phyloP scores from a whole-genome alignment of 2,329 filamentous ascomycete genomes.

The Colletotrichum melonis region DNA sequence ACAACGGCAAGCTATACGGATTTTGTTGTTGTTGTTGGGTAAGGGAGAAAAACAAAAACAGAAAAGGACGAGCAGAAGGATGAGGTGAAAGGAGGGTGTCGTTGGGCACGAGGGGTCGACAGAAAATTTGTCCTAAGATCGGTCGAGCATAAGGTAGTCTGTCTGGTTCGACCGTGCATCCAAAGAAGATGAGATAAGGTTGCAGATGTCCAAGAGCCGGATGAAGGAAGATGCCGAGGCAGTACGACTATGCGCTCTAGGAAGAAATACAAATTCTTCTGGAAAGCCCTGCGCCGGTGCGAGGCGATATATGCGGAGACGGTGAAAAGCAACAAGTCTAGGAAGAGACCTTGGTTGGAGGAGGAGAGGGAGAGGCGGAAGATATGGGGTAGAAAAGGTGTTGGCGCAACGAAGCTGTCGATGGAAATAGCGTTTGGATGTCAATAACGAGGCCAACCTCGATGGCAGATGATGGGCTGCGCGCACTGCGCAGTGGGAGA shows the following conservation, averaged over 20 bases:
- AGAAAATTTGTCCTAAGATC: not conserved
- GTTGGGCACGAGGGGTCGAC: not conserved
- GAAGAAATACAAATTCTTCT: not conserved
- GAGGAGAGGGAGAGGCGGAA: not conserved
- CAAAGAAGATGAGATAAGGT: slow-evolving; percentile 12
- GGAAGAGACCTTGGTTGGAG: not conserved
- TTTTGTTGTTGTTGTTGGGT: not conserved
- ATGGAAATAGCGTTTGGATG: not conserved
- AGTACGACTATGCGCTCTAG: not conserved
- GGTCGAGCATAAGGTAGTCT: not conserved
- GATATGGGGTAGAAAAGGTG: not conserved
- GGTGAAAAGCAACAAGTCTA: not conserved
- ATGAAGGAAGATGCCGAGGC: not conserved
- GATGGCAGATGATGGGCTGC: not conserved
- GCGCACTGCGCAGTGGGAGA: too few species aligned
- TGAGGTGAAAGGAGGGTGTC: not conserved
- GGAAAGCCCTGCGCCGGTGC: not conserved
- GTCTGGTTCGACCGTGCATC: slow-evolving; percentile 7
- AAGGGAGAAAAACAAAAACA: not conserved
- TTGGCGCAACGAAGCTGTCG: not conserved
- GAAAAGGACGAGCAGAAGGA: not conserved
- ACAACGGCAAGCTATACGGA: not conserved
- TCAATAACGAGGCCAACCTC: not conserved
- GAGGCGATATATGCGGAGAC: not conserved
- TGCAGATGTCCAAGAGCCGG: slow-evolving; percentile 16